phyloP scores from a whole-genome alignment of 345 rosid species.

The Citrus medica region DNA sequence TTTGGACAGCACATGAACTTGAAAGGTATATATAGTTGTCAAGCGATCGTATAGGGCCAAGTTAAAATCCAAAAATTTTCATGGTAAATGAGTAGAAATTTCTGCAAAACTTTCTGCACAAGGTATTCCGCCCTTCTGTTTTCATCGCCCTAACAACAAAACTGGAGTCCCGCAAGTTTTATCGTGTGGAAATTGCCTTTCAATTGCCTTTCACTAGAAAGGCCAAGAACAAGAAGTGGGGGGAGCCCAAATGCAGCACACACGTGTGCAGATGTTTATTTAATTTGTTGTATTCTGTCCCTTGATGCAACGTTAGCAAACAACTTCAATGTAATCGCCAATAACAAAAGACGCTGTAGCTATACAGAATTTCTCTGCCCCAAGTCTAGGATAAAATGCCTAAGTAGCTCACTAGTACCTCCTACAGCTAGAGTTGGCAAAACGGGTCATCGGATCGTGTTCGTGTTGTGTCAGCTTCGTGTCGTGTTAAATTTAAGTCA shows the following conservation, averaged over 20 bases:
- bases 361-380: background rate
- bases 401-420: background rate
- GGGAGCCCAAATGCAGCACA: no score
- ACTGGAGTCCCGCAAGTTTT: background rate
- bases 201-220: background rate
- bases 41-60: background rate
- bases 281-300: background rate
- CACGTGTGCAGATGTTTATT: background rate
- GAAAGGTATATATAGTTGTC: background rate
- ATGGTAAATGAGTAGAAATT: background rate
- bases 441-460: no score
- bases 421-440: no score
- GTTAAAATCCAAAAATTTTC: background rate
- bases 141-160: background rate
- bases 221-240: background rate
- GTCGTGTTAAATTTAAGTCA: no score
- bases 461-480: no score
- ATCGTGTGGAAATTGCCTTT: background rate
- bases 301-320: background rate
- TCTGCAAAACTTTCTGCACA: background rate
- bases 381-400: background rate
- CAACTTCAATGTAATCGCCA: background rate
- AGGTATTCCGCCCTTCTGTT: background rate
- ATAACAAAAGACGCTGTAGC: no score
- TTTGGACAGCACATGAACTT: background rate